A percentile compares a stretch with the other conserved stretches of the same genome.
Evolutionary conservation across 2,329 filamentous ascomycete genomes (phyloP).

Genomic region (Neopestalotiopsis sp.): DNA sequence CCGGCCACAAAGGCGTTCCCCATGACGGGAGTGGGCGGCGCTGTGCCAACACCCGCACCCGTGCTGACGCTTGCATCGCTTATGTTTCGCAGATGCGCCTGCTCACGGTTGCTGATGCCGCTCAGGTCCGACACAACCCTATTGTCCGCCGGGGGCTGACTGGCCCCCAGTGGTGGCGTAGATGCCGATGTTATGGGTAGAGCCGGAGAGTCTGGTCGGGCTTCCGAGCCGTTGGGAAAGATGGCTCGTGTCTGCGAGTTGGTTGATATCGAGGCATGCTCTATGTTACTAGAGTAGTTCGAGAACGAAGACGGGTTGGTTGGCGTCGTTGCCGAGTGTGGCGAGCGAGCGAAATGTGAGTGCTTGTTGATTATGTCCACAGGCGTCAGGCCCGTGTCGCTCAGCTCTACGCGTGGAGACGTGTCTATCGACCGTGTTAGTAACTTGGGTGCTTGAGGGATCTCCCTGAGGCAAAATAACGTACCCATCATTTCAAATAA

Average conservation of each 20-base stretch:
- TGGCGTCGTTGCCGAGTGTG: constrained; percentile 29
- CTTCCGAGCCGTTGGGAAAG: constrained; percentile 1
- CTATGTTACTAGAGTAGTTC: constrained; percentile 29
- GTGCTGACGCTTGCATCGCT: constrained; percentile 49
- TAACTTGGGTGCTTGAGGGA: not conserved
- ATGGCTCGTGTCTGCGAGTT: constrained; percentile 23
- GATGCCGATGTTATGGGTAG: constrained; percentile 22
- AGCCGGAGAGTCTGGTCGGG: constrained; percentile 31
- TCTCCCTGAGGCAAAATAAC: constrained; percentile 23
- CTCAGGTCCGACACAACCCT: constrained; percentile 47
- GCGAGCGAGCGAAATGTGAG: constrained; percentile 34
- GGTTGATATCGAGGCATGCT: constrained; percentile 38
- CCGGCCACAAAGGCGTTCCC: constrained; percentile 7
- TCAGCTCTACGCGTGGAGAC: constrained; percentile 50
- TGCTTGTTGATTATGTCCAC: constrained; percentile 46
- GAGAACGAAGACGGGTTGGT: constrained; percentile 37
- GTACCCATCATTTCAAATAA: constrained; percentile 56
- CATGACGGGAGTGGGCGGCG: constrained; percentile 10
- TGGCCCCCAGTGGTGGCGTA: constrained; percentile 4
- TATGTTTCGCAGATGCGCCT: constrained; percentile 46
- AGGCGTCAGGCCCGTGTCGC: constrained; percentile 47
- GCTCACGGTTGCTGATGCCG: constrained; percentile 42
- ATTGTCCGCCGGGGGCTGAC: constrained; percentile 5
- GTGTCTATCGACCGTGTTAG: constrained; percentile 42
- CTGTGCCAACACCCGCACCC: constrained; percentile 21